Evolutionary conservation across 2,329 filamentous ascomycete genomes (phyloP), one percentile per base, ranked within the genome.

Genomic region (Pestalotiopsis sp.): DNA sequence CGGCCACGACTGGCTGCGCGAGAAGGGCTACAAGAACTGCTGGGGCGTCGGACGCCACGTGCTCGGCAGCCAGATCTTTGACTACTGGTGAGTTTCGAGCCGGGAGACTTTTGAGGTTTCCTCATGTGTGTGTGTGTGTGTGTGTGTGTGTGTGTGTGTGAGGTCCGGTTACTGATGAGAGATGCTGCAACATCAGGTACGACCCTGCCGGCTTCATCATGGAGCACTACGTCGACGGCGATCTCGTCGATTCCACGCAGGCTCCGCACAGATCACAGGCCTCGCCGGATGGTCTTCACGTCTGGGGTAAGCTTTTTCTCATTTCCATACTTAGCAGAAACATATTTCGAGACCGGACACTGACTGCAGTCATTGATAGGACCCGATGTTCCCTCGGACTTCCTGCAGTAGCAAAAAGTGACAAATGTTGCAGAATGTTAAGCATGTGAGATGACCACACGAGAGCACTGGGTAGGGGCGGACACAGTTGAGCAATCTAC

Each of bases 41-140:
- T 93, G 91, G 91, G 91, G 91, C 1, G 86, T 93, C 0, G 91
- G 91, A 0, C 79, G 91, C 65, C 91, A 93, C 80, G 85, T 92
- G 24, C 82, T 92, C 72, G 91, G 91, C 3, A 88, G 85, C 70
- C 91, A 92, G 78, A 88, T 93, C 64, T 93, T 93, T 72, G 90
- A 92, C 74, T 92, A 92, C 76, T 92, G 89, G 89, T 88, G 80
- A 58, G 65, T 52, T 17, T 14, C 6, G 2, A 4, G 3, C 10
- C 6, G 2, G 4, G 3, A 38, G 13, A 30, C 30, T 30, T 30
- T 30, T 30, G 30, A 7, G 30, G 9, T 30, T 30, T 9, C 6
- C 1, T 7, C 30, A 2, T 30, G 6, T 30, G 30, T 30, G 7
- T 1, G 30, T 30, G 30, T 30, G 26, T 30, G 0, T 7, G 1